Conservation (phyloP, 495 filamentous ascomycete species). For the Penicillium dipodomyicola region DNA sequence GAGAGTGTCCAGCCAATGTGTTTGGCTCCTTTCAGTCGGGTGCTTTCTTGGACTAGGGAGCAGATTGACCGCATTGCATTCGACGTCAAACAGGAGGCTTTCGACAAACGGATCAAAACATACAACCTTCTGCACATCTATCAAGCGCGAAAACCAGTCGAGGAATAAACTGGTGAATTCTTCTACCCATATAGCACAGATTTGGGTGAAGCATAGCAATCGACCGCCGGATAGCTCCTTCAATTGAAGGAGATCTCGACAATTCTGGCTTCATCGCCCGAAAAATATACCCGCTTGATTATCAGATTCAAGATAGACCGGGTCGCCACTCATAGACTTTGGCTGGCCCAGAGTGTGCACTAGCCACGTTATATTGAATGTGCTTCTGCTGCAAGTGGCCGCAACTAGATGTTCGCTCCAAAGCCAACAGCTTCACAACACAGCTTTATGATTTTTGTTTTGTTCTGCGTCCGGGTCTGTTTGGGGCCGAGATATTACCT, state of each 20-base stretch:
- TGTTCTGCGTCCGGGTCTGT: not conserved
- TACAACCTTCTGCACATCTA: slow-evolving; percentile 69
- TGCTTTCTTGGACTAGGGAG: slow-evolving; percentile 60
- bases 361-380: not conserved
- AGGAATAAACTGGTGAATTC: not conserved
- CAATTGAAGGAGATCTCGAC: not conserved
- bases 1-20: slow-evolving; percentile 72
- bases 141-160: slow-evolving; percentile 43
- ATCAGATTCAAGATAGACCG: not conserved
- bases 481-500: not conserved
- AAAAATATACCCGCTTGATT: not conserved
- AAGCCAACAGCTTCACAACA: not conserved
- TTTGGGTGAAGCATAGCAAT: not conserved
- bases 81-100: slow-evolving; percentile 68
- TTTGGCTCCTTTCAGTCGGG: slow-evolving; percentile 70
- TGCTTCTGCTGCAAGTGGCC: not conserved
- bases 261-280: not conserved
- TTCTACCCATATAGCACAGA: not conserved
- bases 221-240: not conserved
- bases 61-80: slow-evolving; percentile 61
- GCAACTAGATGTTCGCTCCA: not conserved
- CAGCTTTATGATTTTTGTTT: not conserved
- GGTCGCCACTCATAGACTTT: not conserved
- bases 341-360: slow-evolving; percentile 5
- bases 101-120: slow-evolving; percentile 62